phyloP scores from a whole-genome alignment of 805 yeast species.

The Lipomyces yamadae region DNA sequence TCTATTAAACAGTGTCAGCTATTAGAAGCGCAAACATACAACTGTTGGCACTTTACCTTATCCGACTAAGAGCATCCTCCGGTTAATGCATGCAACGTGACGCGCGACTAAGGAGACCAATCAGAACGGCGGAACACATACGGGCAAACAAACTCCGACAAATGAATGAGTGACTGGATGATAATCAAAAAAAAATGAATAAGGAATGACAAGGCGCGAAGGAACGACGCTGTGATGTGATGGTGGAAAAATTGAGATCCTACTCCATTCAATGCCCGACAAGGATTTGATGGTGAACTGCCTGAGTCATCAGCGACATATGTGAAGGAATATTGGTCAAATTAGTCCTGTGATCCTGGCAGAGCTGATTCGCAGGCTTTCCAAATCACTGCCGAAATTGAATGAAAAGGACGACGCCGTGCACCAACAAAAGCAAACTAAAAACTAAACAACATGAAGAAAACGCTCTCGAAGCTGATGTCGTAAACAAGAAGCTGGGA shows the following conservation, averaged over 20 bases:
- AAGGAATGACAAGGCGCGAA: background rate
- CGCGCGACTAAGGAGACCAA: conserved; percentile 5
- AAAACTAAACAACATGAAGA: background rate
- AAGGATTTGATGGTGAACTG: too few relatives aligned
- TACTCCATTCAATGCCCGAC: background rate
- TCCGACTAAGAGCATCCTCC: background rate
- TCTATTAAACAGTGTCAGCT: background rate
- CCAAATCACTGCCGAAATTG: background rate
- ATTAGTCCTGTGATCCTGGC: background rate
- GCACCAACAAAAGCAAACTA: conserved; percentile 9
- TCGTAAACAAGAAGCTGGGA: background rate
- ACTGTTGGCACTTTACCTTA: background rate
- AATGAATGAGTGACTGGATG: conserved; percentile 13
- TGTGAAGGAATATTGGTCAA: background rate
- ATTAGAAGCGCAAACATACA: background rate
- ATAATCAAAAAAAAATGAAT: background rate
- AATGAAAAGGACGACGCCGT: background rate
- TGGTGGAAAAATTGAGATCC: background rate
- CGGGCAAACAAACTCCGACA: background rate
- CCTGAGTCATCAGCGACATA: background rate
- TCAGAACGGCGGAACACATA: background rate
- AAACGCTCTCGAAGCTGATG: background rate
- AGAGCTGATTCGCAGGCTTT: background rate
- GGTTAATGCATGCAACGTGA: conserved; percentile 3
- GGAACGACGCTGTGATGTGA: background rate